Conservation (phyloP, 73 alveolate genomes). For the Symbiodinium natans region DNA sequence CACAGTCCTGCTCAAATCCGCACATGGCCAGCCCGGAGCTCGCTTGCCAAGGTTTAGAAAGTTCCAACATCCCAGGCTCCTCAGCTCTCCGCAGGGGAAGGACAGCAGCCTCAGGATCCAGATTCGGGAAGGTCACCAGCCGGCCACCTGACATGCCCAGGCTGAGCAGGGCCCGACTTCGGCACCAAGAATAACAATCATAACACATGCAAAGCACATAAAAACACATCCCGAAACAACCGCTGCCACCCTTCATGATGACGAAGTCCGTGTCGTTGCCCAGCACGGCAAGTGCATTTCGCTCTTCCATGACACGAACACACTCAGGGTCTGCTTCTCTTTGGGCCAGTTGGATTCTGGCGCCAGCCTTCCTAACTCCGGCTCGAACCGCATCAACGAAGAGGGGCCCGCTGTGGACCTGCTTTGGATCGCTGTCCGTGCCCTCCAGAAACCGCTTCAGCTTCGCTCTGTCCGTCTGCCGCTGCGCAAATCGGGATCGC, state of each 20-base stretch:
- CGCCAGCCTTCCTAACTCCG: conserved; percentile 12
- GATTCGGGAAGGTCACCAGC: background rate
- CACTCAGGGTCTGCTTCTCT: conserved; percentile 69
- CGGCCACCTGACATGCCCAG: no score
- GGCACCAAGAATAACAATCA: no score
- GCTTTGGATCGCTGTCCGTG: background rate
- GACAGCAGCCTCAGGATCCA: background rate
- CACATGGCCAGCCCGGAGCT: no score
- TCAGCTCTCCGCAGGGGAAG: background rate
- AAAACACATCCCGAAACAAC: no score
- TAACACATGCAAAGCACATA: no score
- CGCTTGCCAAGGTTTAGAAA: no score
- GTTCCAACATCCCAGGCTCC: background rate
- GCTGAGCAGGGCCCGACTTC: no score
- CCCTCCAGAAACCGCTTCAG: conserved; percentile 15
- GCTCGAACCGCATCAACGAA: conserved; percentile 32
- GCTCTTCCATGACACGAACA: background rate
- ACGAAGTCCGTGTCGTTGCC: conserved; percentile 75
- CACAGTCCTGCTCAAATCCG: no score
- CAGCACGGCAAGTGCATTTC: conserved; percentile 31
- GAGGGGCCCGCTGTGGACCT: background rate
- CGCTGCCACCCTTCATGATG: background rate
- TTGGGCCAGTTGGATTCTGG: background rate
- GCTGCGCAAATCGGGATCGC: background rate
- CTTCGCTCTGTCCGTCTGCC: background rate